Evolutionary conservation across 2,329 filamentous ascomycete genomes (phyloP).

Genomic region (Neofusicoccum parvum): DNA sequence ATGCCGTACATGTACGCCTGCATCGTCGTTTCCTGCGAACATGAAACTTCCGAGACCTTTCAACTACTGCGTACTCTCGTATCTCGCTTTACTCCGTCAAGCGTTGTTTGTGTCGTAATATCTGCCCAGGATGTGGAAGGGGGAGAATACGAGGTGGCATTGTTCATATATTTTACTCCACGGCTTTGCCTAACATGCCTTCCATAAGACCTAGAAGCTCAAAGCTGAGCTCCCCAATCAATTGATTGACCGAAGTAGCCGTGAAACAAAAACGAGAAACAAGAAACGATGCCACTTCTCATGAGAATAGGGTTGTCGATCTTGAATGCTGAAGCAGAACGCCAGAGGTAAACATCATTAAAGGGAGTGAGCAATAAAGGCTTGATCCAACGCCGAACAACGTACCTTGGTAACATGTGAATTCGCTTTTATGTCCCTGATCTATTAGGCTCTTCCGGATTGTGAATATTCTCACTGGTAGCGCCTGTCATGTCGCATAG

Average conservation of each 20-base stretch:
- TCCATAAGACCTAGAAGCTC: background rate
- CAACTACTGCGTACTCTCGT: background rate
- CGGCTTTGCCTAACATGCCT: background rate
- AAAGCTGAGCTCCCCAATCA: background rate
- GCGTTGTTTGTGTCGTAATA: too few relatives aligned
- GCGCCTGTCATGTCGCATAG: background rate
- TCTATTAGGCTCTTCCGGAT: too few relatives aligned
- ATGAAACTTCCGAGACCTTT: background rate
- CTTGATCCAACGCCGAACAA: background rate
- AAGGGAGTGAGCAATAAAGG: background rate
- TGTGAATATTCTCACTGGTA: background rate
- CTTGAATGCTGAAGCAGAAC: background rate
- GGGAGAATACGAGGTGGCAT: background rate
- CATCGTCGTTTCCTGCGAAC: too few relatives aligned
- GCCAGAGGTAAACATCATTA: background rate
- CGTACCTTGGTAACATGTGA: background rate
- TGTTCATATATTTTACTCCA: background rate
- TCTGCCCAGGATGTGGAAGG: background rate
- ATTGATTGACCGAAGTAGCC: background rate
- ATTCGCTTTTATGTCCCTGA: too few relatives aligned
- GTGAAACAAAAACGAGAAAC: background rate
- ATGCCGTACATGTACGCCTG: background rate
- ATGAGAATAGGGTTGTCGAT: background rate
- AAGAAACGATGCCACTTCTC: background rate
- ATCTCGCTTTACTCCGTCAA: background rate